Evolutionary conservation across 441 rosid species (phyloP), one percentile per base, ranked within the genome.

Genomic region (Codiaeum variegatum): DNA sequence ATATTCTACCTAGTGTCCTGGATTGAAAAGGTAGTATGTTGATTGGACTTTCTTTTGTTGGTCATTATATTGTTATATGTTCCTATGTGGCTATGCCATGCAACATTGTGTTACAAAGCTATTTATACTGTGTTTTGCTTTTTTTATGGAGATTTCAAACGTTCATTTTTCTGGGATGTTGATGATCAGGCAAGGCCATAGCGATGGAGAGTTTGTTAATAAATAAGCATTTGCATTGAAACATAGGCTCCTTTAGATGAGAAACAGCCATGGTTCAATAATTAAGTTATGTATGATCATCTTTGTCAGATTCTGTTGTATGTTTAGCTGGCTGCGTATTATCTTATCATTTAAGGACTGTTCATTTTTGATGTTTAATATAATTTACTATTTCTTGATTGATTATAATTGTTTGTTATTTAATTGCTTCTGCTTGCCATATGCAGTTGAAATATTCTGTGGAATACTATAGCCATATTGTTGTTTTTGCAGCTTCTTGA

Each of bases 401-500:
- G 36, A 31, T 46, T 44, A 15, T 71, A 13, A 28, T 46, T 21
- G 26, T 16, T 69, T 7, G 55, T 11, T 42, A 58, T 10, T 42
- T 58, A 5, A 38, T 10, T 62, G 54, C 55, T 72, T 61, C 47
- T n/a, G 54, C 32, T 24, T 62, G 62, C 51, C 55, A 49, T 42
- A 18, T 69, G 23, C 31, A 75, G 19, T 69, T 24, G 52, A 62
- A 19, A 26, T 72, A 52, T 73, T 71, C 60, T 38, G 10, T 46
- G 3, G 15, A 63, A 62, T 56, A n/a, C 16, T 66, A 77, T 55
- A 78, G 46, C 64, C 47, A 62, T 67, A 66, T 79, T 66, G 2
- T 71, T 67, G 29, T 75, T 71, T 32, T 74, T 82, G 81, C 88
- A 96, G 98, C 94, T 96, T 76, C 96, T 93, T 80, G 99, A 96